phyloP scores from a whole-genome alignment of 108 stramenopile species.

The Pseudonitzschia multiseries region DNA sequence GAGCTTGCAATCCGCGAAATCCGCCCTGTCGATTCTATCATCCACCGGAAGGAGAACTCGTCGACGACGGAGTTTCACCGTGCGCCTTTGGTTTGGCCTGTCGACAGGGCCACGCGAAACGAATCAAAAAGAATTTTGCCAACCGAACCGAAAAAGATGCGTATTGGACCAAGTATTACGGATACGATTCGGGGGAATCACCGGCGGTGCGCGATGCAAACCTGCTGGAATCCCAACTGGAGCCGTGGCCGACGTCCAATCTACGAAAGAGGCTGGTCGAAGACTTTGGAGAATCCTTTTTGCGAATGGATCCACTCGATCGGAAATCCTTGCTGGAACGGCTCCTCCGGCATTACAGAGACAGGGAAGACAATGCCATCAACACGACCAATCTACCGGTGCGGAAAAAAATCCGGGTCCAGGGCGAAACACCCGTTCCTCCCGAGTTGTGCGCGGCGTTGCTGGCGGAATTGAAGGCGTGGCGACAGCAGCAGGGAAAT shows the following conservation, averaged over 20 bases:
- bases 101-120: slow-evolving; percentile 20
- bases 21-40: slow-evolving; percentile 21
- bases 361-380: background rate
- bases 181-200: background rate
- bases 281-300: slow-evolving; percentile 33
- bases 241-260: slow-evolving; percentile 45
- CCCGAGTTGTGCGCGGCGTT: background rate
- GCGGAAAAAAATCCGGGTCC: background rate
- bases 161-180: background rate
- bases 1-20: slow-evolving; percentile 17
- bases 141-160: background rate
- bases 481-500: slow-evolving; percentile 1
- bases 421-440: slow-evolving; percentile 4
- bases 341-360: slow-evolving; percentile 1
- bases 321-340: background rate
- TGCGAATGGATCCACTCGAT: background rate
- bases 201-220: slow-evolving; percentile 43
- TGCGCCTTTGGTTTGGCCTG: slow-evolving; percentile 24
- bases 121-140: background rate
- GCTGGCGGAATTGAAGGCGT: slow-evolving; percentile 4
- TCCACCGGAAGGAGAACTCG: background rate
- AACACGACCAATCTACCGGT: background rate
- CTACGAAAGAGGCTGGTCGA: slow-evolving; percentile 42
- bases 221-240: slow-evolving; percentile 49
- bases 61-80: slow-evolving; percentile 11